Conservation (phyloP, 2,329 filamentous ascomycete genomes). For the Arthroderma uncinatum region DNA sequence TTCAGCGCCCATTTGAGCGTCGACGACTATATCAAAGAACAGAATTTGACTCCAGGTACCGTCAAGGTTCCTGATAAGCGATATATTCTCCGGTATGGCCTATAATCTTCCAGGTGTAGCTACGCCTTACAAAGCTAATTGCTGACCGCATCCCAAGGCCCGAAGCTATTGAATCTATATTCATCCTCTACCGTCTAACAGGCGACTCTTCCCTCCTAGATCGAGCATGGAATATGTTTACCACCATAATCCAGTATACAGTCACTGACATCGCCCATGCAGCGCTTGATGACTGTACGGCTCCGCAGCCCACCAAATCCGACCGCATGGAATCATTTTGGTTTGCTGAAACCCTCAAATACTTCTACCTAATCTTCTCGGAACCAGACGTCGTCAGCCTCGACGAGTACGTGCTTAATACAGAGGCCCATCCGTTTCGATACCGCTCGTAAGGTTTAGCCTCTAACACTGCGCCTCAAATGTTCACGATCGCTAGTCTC, state of each 20-base stretch:
- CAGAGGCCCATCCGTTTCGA: conserved; percentile 44
- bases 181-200: conserved; percentile 83
- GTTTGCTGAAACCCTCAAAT: conserved; percentile 83
- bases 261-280: conserved; percentile 56
- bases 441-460: conserved; percentile 14
- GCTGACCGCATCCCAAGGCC: conserved; percentile 38
- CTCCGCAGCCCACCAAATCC: conserved; percentile 2
- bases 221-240: conserved; percentile 77
- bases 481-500: not conserved
- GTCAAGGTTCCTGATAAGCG: conserved; percentile 8
- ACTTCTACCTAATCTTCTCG: conserved; percentile 75
- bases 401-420: conserved; percentile 57
- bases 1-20: not conserved
- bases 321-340: conserved; percentile 83
- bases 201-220: conserved; percentile 65
- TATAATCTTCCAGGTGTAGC: not conserved
- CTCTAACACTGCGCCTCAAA: not conserved
- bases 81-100: conserved; percentile 14
- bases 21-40: conserved; percentile 3
- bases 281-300: conserved; percentile 26
- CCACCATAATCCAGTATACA: conserved; percentile 56
- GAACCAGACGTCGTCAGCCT: conserved; percentile 53
- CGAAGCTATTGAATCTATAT: conserved; percentile 79
- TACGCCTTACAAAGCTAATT: not conserved
- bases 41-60: conserved; percentile 12